Evolutionary conservation across 805 yeast species (phyloP).

Genomic region (Kazachstania bromeliacearum): DNA sequence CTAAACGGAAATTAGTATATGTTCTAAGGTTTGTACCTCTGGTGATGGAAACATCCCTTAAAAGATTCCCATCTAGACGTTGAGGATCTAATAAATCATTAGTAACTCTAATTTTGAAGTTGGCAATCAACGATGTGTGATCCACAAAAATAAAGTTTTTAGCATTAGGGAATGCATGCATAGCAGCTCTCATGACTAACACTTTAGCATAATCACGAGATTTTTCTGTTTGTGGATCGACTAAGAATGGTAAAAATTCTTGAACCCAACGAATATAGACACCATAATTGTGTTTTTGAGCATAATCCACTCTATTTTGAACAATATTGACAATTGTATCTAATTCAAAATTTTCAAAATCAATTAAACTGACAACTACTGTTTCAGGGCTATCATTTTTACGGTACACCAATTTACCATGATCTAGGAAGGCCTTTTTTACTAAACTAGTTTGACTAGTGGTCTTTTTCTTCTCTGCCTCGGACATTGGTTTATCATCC

Average conservation of each 20-base stretch:
- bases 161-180: conserved; percentile 87
- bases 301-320: conserved; percentile 84
- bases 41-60: conserved; percentile 62
- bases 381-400: conserved; percentile 43
- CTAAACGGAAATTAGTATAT: conserved; percentile 47
- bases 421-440: conserved; percentile 51
- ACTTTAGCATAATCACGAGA: conserved; percentile 22
- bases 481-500: conserved; percentile 35
- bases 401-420: conserved; percentile 45
- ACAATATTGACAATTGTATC: conserved; percentile 58
- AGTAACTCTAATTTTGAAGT: conserved; percentile 50
- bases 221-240: conserved; percentile 33
- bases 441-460: conserved; percentile 34
- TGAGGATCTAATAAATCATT: conserved; percentile 51
- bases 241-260: conserved; percentile 62
- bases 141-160: conserved; percentile 86
- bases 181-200: conserved; percentile 62
- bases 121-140: conserved; percentile 68
- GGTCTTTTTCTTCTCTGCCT: conserved; percentile 25
- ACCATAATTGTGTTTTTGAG: conserved; percentile 72
- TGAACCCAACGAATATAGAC: conserved; percentile 76
- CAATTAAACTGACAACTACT: conserved; percentile 70
- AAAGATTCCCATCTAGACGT: conserved; percentile 52
- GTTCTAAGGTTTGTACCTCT: conserved; percentile 36
- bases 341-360: conserved; percentile 55